A percentile compares a stretch with the other conserved stretches of the same genome.
Conservation (phyloP, 768 basidiomycete genomes). For the Tylopilus subfusipes region DNA sequence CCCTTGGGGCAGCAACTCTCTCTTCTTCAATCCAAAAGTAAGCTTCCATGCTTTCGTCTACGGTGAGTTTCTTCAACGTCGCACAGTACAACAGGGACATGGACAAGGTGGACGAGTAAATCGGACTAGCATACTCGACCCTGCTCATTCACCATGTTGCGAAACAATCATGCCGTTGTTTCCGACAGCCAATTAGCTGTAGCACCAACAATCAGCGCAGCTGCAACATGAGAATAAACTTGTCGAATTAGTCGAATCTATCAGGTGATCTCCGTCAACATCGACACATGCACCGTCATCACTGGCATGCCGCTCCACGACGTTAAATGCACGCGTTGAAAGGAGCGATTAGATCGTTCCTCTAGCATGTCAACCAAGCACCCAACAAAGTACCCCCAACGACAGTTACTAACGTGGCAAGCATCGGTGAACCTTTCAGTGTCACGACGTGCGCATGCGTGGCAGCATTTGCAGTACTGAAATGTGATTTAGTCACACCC, state of each 20-base stretch:
- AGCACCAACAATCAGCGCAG: background rate
- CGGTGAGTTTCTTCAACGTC: constrained; percentile 1
- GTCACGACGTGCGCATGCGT: constrained; percentile 11
- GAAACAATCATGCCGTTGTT: background rate
- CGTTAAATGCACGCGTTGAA: background rate
- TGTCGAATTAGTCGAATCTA: background rate
- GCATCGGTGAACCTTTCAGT: constrained; percentile 23
- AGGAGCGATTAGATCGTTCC: background rate
- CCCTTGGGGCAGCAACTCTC: constrained; percentile 81
- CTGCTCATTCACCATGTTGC: background rate
- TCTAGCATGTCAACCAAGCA: constrained; percentile 38
- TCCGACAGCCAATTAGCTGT: background rate
- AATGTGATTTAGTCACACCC: background rate
- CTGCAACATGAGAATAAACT: background rate
- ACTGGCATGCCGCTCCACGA: background rate
- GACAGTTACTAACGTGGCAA: constrained; percentile 29
- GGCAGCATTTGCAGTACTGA: constrained; percentile 19
- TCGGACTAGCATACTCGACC: background rate
- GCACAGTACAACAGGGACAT: constrained; percentile 65
- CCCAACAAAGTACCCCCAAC: constrained; percentile 35
- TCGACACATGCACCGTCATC: background rate
- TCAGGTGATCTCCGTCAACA: background rate
- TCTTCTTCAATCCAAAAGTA: constrained; percentile 79
- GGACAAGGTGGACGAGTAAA: constrained; percentile 30
- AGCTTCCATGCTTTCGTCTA: constrained; percentile 19